Evolutionary conservation across 257 asterid species (phyloP), one percentile per base, ranked within the genome.

Genomic region (Ilex asprella): DNA sequence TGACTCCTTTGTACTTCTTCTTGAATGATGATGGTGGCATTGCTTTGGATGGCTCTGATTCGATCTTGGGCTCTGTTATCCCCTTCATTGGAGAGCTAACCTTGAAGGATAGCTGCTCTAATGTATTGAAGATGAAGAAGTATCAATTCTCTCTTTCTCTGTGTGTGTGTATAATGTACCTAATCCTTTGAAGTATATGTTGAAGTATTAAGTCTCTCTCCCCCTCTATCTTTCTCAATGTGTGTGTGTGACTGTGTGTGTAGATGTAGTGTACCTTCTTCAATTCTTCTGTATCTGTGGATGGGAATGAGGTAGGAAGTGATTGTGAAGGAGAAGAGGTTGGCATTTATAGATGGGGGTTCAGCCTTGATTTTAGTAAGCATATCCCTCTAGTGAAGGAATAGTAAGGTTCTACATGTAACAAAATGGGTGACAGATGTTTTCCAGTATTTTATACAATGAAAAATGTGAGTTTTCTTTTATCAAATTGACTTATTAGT

Each of bases 1-100:
- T 83, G 5, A 92, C 99, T 12, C 99, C 99, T 61, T 89, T 92
- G 87, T 77, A 92, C 81, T 79, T 86, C 77, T 81, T 92, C 75
- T 88, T 88, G 39, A 68, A 52, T 3, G 81, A 61, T 10, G 69
- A 56, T 2, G 62, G 3, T 14, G 52, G 3, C 39, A 52, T 16
- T 60, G 54, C 50, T 51, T 68, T 16, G 59, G 49, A 32, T 10
- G 43, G 6, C 9, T 3, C 60, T 54, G 80, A 59, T 68, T 49
- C 61, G 14, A 15, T 71, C 67, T 75, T 82, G 16, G 6, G 57
- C 56, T 75, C 93, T 27, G 74, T 49, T 79, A 83, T 87, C 80
- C 85, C 93, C 96, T 85, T 89, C 73, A 14, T 46, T 46, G 52
- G n/a, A 46, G 52, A 46, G 6, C 52, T 35, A 14, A 41, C 47